Conservation (phyloP, 1,284 basidiomycete species). For the Cryptococcus sp. region DNA sequence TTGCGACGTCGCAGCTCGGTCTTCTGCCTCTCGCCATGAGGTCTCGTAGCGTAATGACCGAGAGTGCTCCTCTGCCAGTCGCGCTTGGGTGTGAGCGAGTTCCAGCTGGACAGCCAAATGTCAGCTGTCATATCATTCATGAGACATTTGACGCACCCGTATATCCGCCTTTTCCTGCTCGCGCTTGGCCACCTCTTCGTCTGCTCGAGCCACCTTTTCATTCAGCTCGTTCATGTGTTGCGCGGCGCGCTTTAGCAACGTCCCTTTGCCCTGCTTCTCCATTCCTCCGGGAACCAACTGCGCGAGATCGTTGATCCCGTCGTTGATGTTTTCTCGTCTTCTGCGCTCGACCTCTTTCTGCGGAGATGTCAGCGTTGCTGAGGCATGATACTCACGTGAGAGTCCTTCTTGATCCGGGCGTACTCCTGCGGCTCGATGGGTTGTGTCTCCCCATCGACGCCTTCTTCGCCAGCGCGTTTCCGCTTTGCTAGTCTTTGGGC, state of each 20-base stretch:
- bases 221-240: slow-evolving; percentile 35
- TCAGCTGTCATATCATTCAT: background rate
- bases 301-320: slow-evolving; percentile 89
- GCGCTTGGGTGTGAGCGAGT: slow-evolving; percentile 18
- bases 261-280: slow-evolving; percentile 45
- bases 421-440: slow-evolving; percentile 28
- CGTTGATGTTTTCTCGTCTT: slow-evolving; percentile 90
- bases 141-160: slow-evolving; percentile 10
- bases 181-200: slow-evolving; percentile 27
- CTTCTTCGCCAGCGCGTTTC: slow-evolving; percentile 5
- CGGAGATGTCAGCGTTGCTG: background rate
- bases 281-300: slow-evolving; percentile 78
- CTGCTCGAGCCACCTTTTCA: slow-evolving; percentile 17
- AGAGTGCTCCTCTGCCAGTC: slow-evolving; percentile 34
- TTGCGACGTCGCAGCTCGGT: slow-evolving; percentile 39
- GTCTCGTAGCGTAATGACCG: slow-evolving; percentile 39
- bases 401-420: slow-evolving; percentile 46
- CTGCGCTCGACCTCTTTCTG: slow-evolving; percentile 97
- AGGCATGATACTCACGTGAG: slow-evolving; percentile 36
- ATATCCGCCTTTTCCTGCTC: slow-evolving; percentile 32
- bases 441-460: slow-evolving; percentile 24
- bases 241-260: slow-evolving; percentile 37
- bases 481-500: slow-evolving; percentile 8
- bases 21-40: slow-evolving; percentile 47
- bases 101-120: slow-evolving; percentile 22